These are phyloP conservation scores for Neurospora sp. DNA, from an alignment of 495 filamentous ascomycete species.

Conservation along the genomic window DNA sequence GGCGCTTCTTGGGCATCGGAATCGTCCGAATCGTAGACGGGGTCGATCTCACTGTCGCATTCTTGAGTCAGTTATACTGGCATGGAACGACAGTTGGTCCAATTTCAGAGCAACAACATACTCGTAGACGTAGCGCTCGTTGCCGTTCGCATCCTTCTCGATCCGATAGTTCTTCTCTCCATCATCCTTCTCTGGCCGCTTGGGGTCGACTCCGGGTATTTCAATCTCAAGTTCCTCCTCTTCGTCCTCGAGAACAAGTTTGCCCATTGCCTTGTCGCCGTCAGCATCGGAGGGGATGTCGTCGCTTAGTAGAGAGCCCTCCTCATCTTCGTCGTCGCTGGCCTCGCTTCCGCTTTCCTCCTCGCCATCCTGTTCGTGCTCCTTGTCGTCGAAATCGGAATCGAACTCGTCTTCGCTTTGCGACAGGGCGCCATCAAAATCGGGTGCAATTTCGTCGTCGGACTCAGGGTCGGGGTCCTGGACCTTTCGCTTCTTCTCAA, in stretches of 20 bases:
- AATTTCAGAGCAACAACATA: constrained; percentile 4
- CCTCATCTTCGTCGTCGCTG: constrained; percentile 35
- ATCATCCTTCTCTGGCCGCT: constrained; percentile 17
- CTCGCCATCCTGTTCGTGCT: constrained; percentile 12
- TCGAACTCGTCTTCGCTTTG: constrained; percentile 23
- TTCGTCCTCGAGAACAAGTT: constrained; percentile 14
- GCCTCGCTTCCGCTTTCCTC: constrained; percentile 7
- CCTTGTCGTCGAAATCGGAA: constrained; percentile 11
- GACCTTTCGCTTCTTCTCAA: constrained; percentile 37
- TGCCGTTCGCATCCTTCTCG: constrained; percentile 45
- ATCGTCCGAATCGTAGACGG: constrained; percentile 92
- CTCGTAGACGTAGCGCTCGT: constrained; percentile 50
- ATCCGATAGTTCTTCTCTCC: constrained; percentile 48
- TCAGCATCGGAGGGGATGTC: constrained; percentile 49
- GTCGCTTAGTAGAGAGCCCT: constrained; percentile 45
- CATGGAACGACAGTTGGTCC: background rate
- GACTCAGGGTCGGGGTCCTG: constrained; percentile 23
- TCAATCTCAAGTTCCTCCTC: constrained; percentile 18
- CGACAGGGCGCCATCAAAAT: constrained; percentile 25
- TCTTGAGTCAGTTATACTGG: constrained; percentile 5
- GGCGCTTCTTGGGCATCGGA: constrained; percentile 65
- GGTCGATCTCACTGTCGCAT: constrained; percentile 71
- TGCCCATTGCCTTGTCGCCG: constrained; percentile 26
- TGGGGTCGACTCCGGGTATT: constrained; percentile 25
- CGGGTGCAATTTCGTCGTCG: constrained; percentile 22